These are phyloP conservation scores for Aspergillus ostianus DNA, from an alignment of 495 filamentous ascomycete genomes.

Conservation along the genomic window DNA sequence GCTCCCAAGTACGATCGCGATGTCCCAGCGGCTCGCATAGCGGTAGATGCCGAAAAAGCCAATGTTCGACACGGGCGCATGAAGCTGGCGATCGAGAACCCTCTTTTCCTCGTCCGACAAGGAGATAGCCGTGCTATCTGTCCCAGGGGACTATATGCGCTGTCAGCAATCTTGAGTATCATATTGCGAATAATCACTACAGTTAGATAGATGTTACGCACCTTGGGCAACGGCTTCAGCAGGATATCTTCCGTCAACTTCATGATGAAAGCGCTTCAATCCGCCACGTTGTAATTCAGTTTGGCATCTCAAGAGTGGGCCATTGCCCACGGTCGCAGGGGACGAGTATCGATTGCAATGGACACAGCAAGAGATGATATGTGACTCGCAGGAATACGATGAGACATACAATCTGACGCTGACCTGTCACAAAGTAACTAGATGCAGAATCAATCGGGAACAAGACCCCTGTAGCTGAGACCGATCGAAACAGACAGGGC, in stretches of 20 bases:
- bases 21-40: conserved; percentile 73
- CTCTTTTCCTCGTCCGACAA: conserved; percentile 48
- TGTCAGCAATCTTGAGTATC: neutral
- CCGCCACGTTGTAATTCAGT: neutral
- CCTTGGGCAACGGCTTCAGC: conserved; percentile 9
- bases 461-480: neutral
- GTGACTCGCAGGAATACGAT: neutral
- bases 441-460: neutral
- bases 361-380: neutral
- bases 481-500: neutral
- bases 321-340: neutral
- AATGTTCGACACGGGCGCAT: conserved; percentile 62
- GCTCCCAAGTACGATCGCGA: conserved; percentile 65
- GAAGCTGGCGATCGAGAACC: conserved; percentile 68
- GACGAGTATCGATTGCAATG: neutral
- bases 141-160: conserved; percentile 1
- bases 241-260: neutral
- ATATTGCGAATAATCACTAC: neutral
- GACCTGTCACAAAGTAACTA: neutral
- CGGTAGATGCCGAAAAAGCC: conserved; percentile 69
- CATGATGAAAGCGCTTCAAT: neutral
- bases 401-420: neutral
- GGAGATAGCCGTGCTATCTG: conserved; percentile 8
- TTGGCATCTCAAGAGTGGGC: neutral
- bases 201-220: neutral